These are phyloP conservation scores for Apiotrichum gracile DNA, from an alignment of 1,284 basidiomycete genomes.

Conservation along the genomic window DNA sequence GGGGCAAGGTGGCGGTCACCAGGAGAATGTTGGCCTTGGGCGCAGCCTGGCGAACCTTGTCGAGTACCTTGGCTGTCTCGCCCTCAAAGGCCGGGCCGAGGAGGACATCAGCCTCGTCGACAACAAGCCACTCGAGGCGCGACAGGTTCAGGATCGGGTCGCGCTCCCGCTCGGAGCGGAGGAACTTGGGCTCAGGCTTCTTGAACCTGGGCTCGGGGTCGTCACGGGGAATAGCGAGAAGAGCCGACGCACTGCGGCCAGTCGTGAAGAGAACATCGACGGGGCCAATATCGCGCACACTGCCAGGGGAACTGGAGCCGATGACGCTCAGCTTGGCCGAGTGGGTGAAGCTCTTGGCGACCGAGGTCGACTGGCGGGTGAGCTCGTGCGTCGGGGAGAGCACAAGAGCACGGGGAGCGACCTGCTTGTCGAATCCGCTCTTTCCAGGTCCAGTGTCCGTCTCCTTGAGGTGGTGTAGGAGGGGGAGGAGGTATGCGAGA, in stretches of 20 bases:
- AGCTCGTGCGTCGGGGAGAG: slow-evolving; percentile 84
- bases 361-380: slow-evolving; percentile 64
- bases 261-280: slow-evolving; percentile 73
- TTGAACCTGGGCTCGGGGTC: slow-evolving; percentile 38
- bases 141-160: slow-evolving; percentile 5
- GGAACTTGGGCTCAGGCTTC: background rate
- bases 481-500: slow-evolving; percentile 76
- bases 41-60: slow-evolving; percentile 50
- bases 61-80: slow-evolving; percentile 61
- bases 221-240: slow-evolving; percentile 80
- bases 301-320: slow-evolving; percentile 55
- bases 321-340: slow-evolving; percentile 65
- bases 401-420: slow-evolving; percentile 63
- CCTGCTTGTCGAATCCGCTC: background rate
- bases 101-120: slow-evolving; percentile 85
- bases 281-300: slow-evolving; percentile 14
- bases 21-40: slow-evolving; percentile 54
- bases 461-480: slow-evolving; percentile 68
- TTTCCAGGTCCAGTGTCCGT: slow-evolving; percentile 24
- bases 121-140: slow-evolving; percentile 69
- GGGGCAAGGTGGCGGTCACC: slow-evolving; percentile 80
- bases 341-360: slow-evolving; percentile 69
- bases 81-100: slow-evolving; percentile 75
- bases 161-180: slow-evolving; percentile 1
- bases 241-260: slow-evolving; percentile 68